A percentile compares a stretch with the other conserved stretches of the same genome.
Conservation (phyloP, 306 rosid species). For the Malus sieversii region DNA sequence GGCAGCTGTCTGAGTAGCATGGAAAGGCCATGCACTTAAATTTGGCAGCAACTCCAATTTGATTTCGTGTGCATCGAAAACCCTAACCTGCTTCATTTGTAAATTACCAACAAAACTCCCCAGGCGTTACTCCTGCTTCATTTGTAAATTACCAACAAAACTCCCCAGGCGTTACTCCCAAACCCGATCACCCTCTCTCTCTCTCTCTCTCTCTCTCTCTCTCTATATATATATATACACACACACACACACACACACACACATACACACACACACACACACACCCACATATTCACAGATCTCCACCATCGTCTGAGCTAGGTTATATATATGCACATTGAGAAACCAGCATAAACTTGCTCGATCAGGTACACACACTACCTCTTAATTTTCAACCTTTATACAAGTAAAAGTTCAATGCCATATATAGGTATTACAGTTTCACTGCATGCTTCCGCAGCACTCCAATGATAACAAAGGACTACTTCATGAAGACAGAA, state of each 20-base stretch:
- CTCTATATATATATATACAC: no score
- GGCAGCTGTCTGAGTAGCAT: neutral
- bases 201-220: no score
- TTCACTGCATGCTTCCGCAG: neutral
- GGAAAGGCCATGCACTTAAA: neutral
- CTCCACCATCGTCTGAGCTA: neutral
- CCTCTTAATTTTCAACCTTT: no score
- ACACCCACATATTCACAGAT: neutral
- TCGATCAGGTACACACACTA: no score
- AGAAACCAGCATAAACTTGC: no score
- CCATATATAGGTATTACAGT: no score
- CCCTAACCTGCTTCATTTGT: neutral
- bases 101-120: neutral
- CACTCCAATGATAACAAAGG: neutral
- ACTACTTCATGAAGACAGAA: neutral
- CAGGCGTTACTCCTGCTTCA: conserved; percentile 14
- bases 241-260: no score
- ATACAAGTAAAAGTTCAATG: no score
- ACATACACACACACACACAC: no score
- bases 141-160: neutral
- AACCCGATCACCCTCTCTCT: no score
- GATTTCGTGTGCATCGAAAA: conserved; percentile 20
- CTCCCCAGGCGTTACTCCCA: conserved; percentile 17
- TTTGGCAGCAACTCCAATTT: neutral
- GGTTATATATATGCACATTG: neutral